These are phyloP conservation scores for Parastagonospora avenae DNA, from an alignment of 2,329 filamentous ascomycete genomes.

Conservation along the genomic window DNA sequence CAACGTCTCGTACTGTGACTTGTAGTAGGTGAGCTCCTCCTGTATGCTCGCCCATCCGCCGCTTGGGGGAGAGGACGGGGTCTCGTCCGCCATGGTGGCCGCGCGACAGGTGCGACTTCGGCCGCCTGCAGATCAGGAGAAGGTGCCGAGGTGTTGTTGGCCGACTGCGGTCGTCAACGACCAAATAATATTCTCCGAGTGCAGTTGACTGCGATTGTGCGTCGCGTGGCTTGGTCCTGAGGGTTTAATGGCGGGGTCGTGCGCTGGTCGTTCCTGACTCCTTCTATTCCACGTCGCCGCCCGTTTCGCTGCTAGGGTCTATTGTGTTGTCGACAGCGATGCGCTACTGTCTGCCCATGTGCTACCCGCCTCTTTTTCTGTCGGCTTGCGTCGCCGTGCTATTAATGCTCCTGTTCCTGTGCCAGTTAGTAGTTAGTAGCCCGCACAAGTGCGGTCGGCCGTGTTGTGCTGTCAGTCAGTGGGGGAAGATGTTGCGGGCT, in stretches of 20 bases:
- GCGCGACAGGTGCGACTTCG: conserved; percentile 17
- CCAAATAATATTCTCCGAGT: conserved; percentile 7
- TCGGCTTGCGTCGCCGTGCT: conserved; percentile 9
- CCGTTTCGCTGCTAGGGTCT: conserved; percentile 33
- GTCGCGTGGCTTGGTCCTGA: conserved; percentile 8
- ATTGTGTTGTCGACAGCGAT: conserved; percentile 24
- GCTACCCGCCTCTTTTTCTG: conserved; percentile 19
- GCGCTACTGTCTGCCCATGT: conserved; percentile 27
- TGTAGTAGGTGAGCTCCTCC: conserved; percentile 91
- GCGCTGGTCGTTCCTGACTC: conserved; percentile 26
- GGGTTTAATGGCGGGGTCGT: conserved; percentile 8
- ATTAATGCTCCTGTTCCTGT: conserved; percentile 33
- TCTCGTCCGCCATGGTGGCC: conserved; percentile 37
- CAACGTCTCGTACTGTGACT: conserved; percentile 90
- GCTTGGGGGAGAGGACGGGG: conserved; percentile 39
- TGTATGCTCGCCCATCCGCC: conserved; percentile 54
- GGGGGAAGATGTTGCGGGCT: conserved; percentile 24
- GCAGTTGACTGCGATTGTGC: not conserved
- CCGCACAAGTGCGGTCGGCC: conserved; percentile 26
- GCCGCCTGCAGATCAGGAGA: conserved; percentile 28
- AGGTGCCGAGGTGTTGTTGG: conserved; percentile 18
- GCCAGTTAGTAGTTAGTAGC: conserved; percentile 40
- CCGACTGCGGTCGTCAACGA: conserved; percentile 9
- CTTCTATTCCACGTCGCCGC: conserved; percentile 17
- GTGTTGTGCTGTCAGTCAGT: conserved; percentile 26